These are phyloP conservation scores for Trichoderma sp. DNA, from an alignment of 2,329 filamentous ascomycete species.

Conservation along the genomic window DNA sequence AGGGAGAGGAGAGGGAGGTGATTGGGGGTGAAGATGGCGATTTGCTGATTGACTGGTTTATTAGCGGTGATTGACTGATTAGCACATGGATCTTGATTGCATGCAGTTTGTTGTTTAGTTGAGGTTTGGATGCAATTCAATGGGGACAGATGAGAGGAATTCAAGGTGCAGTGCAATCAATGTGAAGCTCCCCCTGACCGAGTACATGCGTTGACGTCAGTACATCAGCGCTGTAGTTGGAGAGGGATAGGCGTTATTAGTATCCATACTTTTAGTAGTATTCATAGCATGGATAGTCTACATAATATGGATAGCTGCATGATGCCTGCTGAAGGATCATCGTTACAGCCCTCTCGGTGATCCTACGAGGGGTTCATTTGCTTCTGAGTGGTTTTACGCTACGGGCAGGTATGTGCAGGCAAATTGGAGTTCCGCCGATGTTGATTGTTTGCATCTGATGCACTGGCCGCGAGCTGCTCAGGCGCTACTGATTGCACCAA, in stretches of 20 bases:
- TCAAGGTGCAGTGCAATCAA: neutral
- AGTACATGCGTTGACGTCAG: neutral
- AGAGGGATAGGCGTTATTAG: neutral
- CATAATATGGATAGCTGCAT: neutral
- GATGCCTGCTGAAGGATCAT: neutral
- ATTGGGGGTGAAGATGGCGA: neutral
- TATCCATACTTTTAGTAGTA: neutral
- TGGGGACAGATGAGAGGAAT: neutral
- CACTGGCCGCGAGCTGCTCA: neutral
- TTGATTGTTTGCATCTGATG: neutral
- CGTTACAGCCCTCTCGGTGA: neutral
- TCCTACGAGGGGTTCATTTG: neutral
- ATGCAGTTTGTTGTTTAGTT: neutral
- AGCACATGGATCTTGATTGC: no score
- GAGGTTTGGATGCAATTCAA: neutral
- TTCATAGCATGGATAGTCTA: no score
- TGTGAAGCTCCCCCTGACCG: neutral
- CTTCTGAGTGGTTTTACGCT: no score
- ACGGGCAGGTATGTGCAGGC: neutral
- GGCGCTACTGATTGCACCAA: neutral
- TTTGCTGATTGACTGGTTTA: neutral
- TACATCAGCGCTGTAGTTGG: neutral
- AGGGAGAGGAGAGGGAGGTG: neutral
- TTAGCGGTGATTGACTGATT: neutral
- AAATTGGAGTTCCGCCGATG: neutral